Evolutionary conservation across 2,329 filamentous ascomycete genomes (phyloP).

Genomic region (Reticulascus tulasneorum): DNA sequence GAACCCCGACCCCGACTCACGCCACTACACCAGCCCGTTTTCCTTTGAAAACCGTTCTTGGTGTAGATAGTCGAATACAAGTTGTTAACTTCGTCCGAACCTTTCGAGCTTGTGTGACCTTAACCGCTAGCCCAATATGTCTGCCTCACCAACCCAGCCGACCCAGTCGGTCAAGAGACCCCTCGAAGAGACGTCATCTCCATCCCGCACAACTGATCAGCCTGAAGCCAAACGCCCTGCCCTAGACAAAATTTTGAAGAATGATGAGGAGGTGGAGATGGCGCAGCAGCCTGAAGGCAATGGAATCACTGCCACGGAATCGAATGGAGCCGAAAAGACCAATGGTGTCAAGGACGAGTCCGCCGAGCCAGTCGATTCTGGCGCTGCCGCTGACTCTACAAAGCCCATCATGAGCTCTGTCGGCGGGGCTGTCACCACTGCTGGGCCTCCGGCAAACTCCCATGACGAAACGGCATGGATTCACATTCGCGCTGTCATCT

Average conservation of each 20-base stretch:
- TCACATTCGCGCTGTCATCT: conserved; percentile 94
- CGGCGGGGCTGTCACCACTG: conserved; percentile 29
- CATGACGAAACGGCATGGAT: conserved; percentile 96
- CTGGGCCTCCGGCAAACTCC: conserved; percentile 42
- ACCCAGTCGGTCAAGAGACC: conserved; percentile 83
- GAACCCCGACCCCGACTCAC: conserved; percentile 42
- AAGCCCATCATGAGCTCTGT: conserved; percentile 42
- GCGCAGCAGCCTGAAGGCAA: conserved; percentile 33
- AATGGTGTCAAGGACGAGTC: conserved; percentile 52
- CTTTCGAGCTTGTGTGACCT: conserved; percentile 14
- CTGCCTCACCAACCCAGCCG: conserved; percentile 62
- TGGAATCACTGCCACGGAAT: conserved; percentile 36
- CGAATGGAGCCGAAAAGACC: conserved; percentile 45
- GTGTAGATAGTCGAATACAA: conserved; percentile 68
- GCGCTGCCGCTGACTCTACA: conserved; percentile 39
- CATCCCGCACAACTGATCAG: conserved; percentile 84
- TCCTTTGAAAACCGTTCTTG: conserved; percentile 75
- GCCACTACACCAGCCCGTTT: conserved; percentile 85
- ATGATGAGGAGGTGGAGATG: conserved; percentile 52
- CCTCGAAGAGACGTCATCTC: conserved; percentile 93
- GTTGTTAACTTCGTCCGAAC: conserved; percentile 41
- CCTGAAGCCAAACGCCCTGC: conserved; percentile 96
- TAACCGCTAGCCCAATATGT: conserved; percentile 49
- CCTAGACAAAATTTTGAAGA: conserved; percentile 84
- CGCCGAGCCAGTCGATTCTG: conserved; percentile 62